Base-by-base conservation (phyloP, 1,139 yeast species). In the Candida sanyaensis region DNA sequence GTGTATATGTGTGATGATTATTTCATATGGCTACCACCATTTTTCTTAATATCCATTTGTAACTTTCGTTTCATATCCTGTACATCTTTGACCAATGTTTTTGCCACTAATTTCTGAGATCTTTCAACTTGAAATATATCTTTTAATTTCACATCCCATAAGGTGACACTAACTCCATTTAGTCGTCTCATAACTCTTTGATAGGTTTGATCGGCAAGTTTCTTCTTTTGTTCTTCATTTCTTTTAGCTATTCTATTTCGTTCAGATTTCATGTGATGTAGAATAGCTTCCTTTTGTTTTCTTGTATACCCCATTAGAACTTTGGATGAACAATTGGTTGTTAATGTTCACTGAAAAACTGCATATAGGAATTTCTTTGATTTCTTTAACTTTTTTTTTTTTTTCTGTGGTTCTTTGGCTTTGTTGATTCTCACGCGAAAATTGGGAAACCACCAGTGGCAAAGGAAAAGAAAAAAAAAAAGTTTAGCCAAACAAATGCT, bases 81-180 rank as follows among this genome's bases (percentile, higher is more conserved):
- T 10, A 74, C 58, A 48, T 73, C 78, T n/a, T 50, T 59, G 34
- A 62, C 60, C 50, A 66, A 61, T 26, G 52, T 64, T 51, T 58
- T 61, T 5, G 68, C 51, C 5, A 66, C 61, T 1, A 77, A 66
- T 28, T 62, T 61, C 37, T 70, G 66, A 40, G 64, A 70, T 41
- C 84, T 55, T 52, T 81, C 86, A 5, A 77, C 64, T 46, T 66
- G 66, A 29, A 81, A 58, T 11, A 71, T 69, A 49, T 74, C 73
- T 43, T 63, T 66, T 29, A 75, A 57, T 48, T 63, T 66, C 5
- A 73, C 70, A 47, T 69, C 60, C 66, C 77, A 70, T 30, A 75
- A 55, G 2, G 77, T 68, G 17, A 71, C 77, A 54, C 75, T 71
- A 6, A 75, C 79, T 5, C 65, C 59, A 48, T 75, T 74, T 39